Base-by-base conservation (phyloP, 495 filamentous ascomycete genomes). In the Jackrogersella minutella region DNA sequence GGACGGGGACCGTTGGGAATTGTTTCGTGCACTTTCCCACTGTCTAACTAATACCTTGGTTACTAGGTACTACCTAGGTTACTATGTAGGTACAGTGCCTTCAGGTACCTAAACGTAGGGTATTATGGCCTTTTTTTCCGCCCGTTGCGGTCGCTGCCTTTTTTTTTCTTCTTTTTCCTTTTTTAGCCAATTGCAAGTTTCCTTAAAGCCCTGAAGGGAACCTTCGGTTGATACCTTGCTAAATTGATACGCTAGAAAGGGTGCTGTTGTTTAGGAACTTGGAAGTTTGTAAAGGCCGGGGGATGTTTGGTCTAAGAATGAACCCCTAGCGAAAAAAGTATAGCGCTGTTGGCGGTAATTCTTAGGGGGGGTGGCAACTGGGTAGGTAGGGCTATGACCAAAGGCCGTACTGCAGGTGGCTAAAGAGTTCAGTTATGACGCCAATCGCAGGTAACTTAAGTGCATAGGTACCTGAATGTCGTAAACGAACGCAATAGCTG, bases 11-110 rank as follows among this genome's bases (percentile, higher is more conserved):
- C 26, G 41, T 21, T 56, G 44, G 66, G 55, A 58, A 55, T 64
- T 64, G 56, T 63, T 58, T 63, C 66, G 59, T 69, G 55, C 66
- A 61, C 66, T 52, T 68, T 59, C 49, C 52, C 34, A 52, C 41
- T 21, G 60, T 39, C 47, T 26, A 30, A 19, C 19, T 33, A n/a
- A 13, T 47, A 47, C 44, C 13, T 5, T 33, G 34, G 34, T 3
- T 37, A 30, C 26, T 7, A n/a, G n/a, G n/a, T 30, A 30, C 7
- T 3, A 30, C 26, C 26, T 30, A 30, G 26, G 26, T 30, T 3
- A n/a, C n/a, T 43, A 43, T 16, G 39, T 3, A 19, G 14, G 14
- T n/a, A n/a, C n/a, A n/a, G n/a, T n/a, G n/a, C n/a, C n/a, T n/a
- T 19, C 11, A 44, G 19, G 21, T 46, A 46, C 41, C 19, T 46